A percentile compares a stretch with the other conserved stretches of the same genome.
phyloP scores from a whole-genome alignment of 306 rosid genomes.

The Citrullus amarus region DNA sequence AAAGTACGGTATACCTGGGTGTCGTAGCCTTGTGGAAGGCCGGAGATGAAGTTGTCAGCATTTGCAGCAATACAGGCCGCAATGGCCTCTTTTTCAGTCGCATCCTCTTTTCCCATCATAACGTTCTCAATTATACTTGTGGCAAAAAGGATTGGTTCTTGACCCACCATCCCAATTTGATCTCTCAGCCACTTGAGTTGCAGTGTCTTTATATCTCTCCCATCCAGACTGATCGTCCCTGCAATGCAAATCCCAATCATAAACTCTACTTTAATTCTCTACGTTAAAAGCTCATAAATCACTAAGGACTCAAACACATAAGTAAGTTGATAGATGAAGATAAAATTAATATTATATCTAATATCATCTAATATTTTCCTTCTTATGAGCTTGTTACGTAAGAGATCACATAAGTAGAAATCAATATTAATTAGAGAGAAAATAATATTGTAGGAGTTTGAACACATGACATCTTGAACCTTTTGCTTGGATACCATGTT shows the following conservation, averaged over 20 bases:
- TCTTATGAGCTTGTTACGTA: no score
- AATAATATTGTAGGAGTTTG: no score
- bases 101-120: constrained; percentile 81
- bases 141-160: constrained; percentile 81
- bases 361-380: no score
- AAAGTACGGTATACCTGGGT: constrained; percentile 41
- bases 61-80: constrained; percentile 75
- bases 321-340: no score
- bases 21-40: constrained; percentile 65
- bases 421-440: no score
- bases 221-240: constrained; percentile 69
- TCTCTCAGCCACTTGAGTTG: constrained; percentile 78
- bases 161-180: constrained; percentile 90
- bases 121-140: constrained; percentile 69
- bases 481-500: no score
- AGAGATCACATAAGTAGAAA: no score
- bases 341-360: no score
- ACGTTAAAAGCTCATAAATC: no score
- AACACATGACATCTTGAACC: no score
- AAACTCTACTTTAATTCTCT: background rate
- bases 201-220: constrained; percentile 57
- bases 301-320: no score
- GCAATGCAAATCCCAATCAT: constrained; percentile 9
- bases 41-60: constrained; percentile 65
- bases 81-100: constrained; percentile 67